phyloP scores from a whole-genome alignment of 2,329 filamentous ascomycete species.

The Trichoderma sp. region DNA sequence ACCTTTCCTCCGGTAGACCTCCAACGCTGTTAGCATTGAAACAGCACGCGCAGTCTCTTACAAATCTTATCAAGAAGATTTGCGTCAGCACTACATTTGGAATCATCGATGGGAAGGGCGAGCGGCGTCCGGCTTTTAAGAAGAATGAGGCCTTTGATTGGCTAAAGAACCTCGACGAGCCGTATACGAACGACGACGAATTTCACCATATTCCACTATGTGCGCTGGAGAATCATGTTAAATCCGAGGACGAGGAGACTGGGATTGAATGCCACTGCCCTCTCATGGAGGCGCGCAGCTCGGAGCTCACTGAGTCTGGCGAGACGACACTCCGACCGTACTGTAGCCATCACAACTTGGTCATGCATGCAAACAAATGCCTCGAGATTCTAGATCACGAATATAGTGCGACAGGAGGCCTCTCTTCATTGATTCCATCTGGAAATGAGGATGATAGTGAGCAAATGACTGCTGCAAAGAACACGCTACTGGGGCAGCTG shows the following conservation, averaged over 20 bases:
- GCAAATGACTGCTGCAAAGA: slow-evolving; percentile 45
- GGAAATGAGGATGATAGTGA: slow-evolving; percentile 35
- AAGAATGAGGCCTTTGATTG: slow-evolving; percentile 56
- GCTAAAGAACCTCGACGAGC: slow-evolving; percentile 48
- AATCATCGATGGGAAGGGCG: slow-evolving; percentile 22
- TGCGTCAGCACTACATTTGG: slow-evolving; percentile 37
- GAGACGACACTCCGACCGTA: slow-evolving; percentile 36
- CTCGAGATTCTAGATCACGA: slow-evolving; percentile 61
- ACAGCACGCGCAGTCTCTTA: slow-evolving; percentile 58
- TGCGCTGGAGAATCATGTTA: slow-evolving; percentile 47
- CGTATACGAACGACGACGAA: slow-evolving; percentile 50
- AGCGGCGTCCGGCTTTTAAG: slow-evolving; percentile 36
- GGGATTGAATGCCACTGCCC: slow-evolving; percentile 49
- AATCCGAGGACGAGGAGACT: slow-evolving; percentile 40
- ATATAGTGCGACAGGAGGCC: slow-evolving; percentile 53
- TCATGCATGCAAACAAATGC: slow-evolving; percentile 58
- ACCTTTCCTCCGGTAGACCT: slow-evolving; percentile 52
- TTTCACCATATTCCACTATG: slow-evolving; percentile 48
- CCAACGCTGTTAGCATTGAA: slow-evolving; percentile 59
- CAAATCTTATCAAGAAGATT: slow-evolving; percentile 50
- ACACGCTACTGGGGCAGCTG: slow-evolving; percentile 56
- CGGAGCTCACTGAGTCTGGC: slow-evolving; percentile 23
- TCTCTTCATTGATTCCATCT: slow-evolving; percentile 53
- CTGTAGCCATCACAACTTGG: slow-evolving; percentile 47
- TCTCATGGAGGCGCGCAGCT: slow-evolving; percentile 32